phyloP scores from a whole-genome alignment of 2,329 filamentous ascomycete genomes.

The Chaetomiaceae sp. region DNA sequence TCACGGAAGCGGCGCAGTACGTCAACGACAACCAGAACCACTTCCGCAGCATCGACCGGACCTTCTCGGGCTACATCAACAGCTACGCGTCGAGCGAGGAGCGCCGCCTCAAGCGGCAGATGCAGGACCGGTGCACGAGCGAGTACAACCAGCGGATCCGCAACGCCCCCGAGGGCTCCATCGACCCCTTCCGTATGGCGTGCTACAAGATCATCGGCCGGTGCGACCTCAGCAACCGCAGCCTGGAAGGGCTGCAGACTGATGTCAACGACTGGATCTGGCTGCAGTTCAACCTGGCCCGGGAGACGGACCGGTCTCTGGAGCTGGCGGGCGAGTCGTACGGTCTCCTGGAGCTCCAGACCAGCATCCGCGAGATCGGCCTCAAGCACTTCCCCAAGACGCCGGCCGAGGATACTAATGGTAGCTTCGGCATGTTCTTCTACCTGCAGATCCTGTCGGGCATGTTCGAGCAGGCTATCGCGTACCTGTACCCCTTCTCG shows the following conservation, averaged over 20 bases:
- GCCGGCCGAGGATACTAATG: constrained; percentile 65
- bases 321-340: constrained; percentile 65
- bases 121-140: constrained; percentile 82
- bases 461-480: constrained; percentile 89
- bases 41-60: constrained; percentile 86
- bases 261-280: constrained; percentile 69
- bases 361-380: constrained; percentile 81
- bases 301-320: constrained; percentile 59
- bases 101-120: constrained; percentile 68
- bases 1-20: constrained; percentile 80
- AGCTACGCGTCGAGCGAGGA: constrained; percentile 76
- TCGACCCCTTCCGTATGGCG: constrained; percentile 93
- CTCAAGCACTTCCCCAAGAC: constrained; percentile 85
- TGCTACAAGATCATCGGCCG: constrained; percentile 97
- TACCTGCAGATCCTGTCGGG: constrained; percentile 86
- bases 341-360: constrained; percentile 64
- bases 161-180: constrained; percentile 78
- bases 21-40: constrained; percentile 73
- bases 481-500: constrained; percentile 85
- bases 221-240: constrained; percentile 62
- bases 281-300: constrained; percentile 66
- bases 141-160: constrained; percentile 83
- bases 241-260: constrained; percentile 57
- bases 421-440: constrained; percentile 85
- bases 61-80: constrained; percentile 82